Evolutionary conservation across 352 stramenopile genomes (phyloP).

Genomic region (Globisporangium recalcitrans): DNA sequence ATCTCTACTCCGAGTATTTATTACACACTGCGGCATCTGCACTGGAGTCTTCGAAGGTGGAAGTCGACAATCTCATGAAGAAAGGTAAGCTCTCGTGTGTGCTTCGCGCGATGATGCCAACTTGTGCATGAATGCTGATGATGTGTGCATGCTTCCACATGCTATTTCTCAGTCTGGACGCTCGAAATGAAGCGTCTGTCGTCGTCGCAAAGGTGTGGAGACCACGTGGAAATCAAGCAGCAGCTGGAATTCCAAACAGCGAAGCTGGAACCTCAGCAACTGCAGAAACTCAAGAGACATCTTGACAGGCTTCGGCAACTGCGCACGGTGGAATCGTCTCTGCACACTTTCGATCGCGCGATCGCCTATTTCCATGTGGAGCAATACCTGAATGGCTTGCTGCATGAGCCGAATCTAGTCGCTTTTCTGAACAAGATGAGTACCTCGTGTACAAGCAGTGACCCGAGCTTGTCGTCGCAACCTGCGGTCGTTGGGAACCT

Average conservation of each 20-base stretch:
- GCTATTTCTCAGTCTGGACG: slow-evolving; percentile 37
- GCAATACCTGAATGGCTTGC: slow-evolving; percentile 71
- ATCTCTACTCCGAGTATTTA: slow-evolving; percentile 77
- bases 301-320: slow-evolving; percentile 69
- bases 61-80: slow-evolving; percentile 58
- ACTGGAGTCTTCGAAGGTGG: slow-evolving; percentile 53
- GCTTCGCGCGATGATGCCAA: neutral
- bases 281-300: slow-evolving; percentile 62
- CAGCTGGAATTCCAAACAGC: slow-evolving; percentile 64
- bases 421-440: slow-evolving; percentile 74
- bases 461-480: slow-evolving; percentile 11
- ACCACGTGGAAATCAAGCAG: slow-evolving; percentile 53
- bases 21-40: slow-evolving; percentile 56
- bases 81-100: slow-evolving; percentile 43
- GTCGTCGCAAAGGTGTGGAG: slow-evolving; percentile 49
- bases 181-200: slow-evolving; percentile 54
- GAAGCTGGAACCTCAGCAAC: slow-evolving; percentile 56
- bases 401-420: slow-evolving; percentile 65
- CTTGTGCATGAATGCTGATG: neutral
- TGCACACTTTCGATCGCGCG: slow-evolving; percentile 78
- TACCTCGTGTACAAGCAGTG: slow-evolving; percentile 29
- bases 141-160: neutral
- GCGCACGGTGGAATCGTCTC: slow-evolving; percentile 66
- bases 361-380: slow-evolving; percentile 81
- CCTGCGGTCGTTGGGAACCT: slow-evolving; percentile 30